A percentile compares a stretch with the other conserved stretches of the same genome.
Evolutionary conservation across 768 basidiomycete species (phyloP).

Genomic region (Lactarius hatsudake): DNA sequence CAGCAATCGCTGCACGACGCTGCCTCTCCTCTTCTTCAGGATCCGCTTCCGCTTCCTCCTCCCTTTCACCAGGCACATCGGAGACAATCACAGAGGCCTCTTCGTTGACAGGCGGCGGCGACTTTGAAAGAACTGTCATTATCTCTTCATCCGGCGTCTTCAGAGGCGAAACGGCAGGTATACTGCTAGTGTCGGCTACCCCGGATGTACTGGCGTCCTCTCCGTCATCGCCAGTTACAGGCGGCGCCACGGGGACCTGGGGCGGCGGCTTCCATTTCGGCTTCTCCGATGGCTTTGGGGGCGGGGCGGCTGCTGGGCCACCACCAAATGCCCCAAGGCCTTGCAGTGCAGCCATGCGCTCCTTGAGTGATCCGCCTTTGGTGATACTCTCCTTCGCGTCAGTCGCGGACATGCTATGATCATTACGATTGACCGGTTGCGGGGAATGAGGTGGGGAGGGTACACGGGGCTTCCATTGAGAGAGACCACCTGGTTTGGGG

Average conservation of each 20-base stretch:
- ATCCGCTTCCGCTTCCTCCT: constrained; percentile 43
- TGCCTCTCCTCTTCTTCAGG: constrained; percentile 73
- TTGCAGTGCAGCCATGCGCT: constrained; percentile 93
- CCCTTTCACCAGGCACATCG: constrained; percentile 32
- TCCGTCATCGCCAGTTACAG: constrained; percentile 45
- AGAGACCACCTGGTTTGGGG: constrained; percentile 63
- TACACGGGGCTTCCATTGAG: constrained; percentile 66
- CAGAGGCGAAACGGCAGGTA: constrained; percentile 17
- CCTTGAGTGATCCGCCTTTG: constrained; percentile 78
- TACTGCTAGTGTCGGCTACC: constrained; percentile 10
- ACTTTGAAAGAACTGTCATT: constrained; percentile 14
- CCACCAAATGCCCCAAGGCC: constrained; percentile 78
- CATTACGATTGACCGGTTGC: constrained; percentile 25
- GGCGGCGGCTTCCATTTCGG: constrained; percentile 88
- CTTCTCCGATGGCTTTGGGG: constrained; percentile 61
- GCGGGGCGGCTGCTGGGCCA: constrained; percentile 45
- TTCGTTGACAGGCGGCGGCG: constrained; percentile 21
- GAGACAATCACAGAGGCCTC: constrained; percentile 29
- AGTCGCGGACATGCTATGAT: constrained; percentile 67
- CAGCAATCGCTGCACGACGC: constrained; percentile 82
- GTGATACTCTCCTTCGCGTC: constrained; percentile 89
- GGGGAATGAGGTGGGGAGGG: constrained; percentile 46
- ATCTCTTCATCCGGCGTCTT: constrained; percentile 11
- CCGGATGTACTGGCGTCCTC: constrained; percentile 12
- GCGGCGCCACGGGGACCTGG: constrained; percentile 41